Evolutionary conservation across 2,329 filamentous ascomycete species (phyloP).

Genomic region (Magnaporthiopsis incrustans): DNA sequence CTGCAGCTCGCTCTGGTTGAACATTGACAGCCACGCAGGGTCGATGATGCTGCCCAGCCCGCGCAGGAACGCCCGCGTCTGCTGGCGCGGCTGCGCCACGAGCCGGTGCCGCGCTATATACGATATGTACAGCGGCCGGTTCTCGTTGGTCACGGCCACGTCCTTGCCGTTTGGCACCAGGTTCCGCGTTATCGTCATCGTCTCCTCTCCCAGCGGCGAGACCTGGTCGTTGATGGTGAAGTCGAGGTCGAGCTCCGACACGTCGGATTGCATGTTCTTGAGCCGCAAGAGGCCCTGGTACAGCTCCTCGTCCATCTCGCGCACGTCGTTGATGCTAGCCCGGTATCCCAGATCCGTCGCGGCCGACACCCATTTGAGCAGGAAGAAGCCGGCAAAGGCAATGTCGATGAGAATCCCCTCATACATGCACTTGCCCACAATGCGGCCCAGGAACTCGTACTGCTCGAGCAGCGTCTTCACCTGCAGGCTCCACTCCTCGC

Average conservation of each 20-base stretch:
- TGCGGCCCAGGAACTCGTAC: constrained; percentile 86
- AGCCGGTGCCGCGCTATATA: constrained; percentile 84
- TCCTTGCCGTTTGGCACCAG: constrained; percentile 71
- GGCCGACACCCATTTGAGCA: constrained; percentile 88
- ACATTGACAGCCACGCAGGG: constrained; percentile 93
- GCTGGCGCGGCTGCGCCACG: constrained; percentile 67
- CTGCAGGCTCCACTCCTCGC: constrained; percentile 46
- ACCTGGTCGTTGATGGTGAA: constrained; percentile 78
- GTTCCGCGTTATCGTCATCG: constrained; percentile 60
- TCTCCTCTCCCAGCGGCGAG: constrained; percentile 32
- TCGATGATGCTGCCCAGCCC: constrained; percentile 84
- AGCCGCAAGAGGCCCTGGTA: constrained; percentile 78
- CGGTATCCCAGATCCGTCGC: constrained; percentile 56
- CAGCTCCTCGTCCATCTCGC: constrained; percentile 82
- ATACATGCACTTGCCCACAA: constrained; percentile 95
- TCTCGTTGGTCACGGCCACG: constrained; percentile 78
- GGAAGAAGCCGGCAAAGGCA: constrained; percentile 88
- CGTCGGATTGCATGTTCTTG: constrained; percentile 78
- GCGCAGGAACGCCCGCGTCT: constrained; percentile 80
- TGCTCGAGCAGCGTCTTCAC: constrained; percentile 57
- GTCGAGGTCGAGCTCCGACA: constrained; percentile 73
- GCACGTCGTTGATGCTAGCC: constrained; percentile 88
- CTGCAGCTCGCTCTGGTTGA: constrained; percentile 92
- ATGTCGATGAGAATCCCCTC: constrained; percentile 94
- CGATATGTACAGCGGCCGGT: constrained; percentile 88